Base-by-base conservation (phyloP, 208 protist species). In the Kentomonas sorsogonicus region DNA sequence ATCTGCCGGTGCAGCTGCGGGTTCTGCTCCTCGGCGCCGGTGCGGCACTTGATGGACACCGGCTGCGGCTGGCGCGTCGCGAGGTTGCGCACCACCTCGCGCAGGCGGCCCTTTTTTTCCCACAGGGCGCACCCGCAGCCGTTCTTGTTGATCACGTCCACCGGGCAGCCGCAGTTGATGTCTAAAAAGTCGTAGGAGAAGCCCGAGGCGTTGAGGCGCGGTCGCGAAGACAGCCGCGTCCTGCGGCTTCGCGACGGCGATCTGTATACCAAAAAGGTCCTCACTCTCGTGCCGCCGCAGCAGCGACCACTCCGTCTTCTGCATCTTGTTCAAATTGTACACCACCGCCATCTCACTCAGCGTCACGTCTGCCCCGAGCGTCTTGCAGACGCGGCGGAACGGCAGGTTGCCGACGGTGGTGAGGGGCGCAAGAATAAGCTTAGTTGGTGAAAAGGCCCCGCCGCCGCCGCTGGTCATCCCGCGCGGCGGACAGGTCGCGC, bases 361-460 rank as follows among this genome's bases (percentile, higher is more conserved):
- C 18, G 94, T 99, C 50, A 98, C 85, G 69, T 99, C 96, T 0
- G 72, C 89, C 6, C 92, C 93, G 48, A 93, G 86, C 9, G 63
- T 62, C 60, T 96, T 96, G 74, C 93, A 97, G 39, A 98, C 59
- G 34, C 91, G 83, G 27, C 97, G 88, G 61, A 98, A 99, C 13
- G 97, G 97, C 44, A 99, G 72, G 66, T 99, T 99, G 46, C 97
- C 97, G 20, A 98, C 94, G 6, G 97, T 99, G 6, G 97, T 99
- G 26, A 99, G 87, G 9, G 97, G 97, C 18, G 97, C 97, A 5
- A 98, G 86, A 51, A 97, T 85, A 13, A 97, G 62, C 77, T 98
- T 97, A n/a, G 60, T 92, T 72, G 0, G 43, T 45, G 56, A 93
- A 97, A 44, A 98, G 56, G 25, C 85, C 66, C 27, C 67, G 58